Percentiles rank a stretch among this genome's conserved stretches.
phyloP scores from a whole-genome alignment of 2,329 filamentous ascomycete species.

The Epichloe glyceriae region DNA sequence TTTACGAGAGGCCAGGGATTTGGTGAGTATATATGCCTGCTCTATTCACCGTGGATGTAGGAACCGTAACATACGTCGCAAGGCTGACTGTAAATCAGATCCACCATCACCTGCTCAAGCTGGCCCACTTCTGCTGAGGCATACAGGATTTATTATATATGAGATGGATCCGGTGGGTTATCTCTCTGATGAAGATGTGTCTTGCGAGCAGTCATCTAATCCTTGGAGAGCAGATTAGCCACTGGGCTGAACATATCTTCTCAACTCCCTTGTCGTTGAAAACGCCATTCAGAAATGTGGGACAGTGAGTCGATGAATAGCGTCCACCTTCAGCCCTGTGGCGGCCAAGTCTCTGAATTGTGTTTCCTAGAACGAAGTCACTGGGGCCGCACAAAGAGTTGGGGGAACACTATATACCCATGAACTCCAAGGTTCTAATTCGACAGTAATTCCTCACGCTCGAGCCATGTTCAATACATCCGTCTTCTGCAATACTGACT shows the following conservation, averaged over 20 bases:
- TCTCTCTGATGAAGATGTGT: background rate
- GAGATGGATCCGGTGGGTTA: slow-evolving; percentile 13
- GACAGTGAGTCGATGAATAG: slow-evolving; percentile 20
- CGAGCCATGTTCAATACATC: slow-evolving; percentile 1
- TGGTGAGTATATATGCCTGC: slow-evolving; percentile 22
- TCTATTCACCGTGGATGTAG: background rate
- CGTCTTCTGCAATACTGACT: slow-evolving; percentile 1
- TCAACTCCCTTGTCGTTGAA: slow-evolving; percentile 37
- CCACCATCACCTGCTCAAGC: slow-evolving; percentile 21
- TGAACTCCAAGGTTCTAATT: slow-evolving; percentile 38
- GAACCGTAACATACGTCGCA: background rate
- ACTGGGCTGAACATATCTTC: slow-evolving; percentile 52
- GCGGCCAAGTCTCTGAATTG: background rate
- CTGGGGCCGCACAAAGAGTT: slow-evolving; percentile 32
- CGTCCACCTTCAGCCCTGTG: background rate
- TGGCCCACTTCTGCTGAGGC: slow-evolving; percentile 19
- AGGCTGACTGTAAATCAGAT: background rate
- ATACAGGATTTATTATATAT: slow-evolving; percentile 17
- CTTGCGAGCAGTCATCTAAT: background rate
- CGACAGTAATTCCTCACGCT: slow-evolving; percentile 29
- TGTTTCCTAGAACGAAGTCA: slow-evolving; percentile 27
- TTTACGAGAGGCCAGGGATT: slow-evolving; percentile 41
- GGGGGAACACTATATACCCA: slow-evolving; percentile 30
- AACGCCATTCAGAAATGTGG: slow-evolving; percentile 30
- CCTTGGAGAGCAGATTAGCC: slow-evolving; percentile 27